phyloP scores from a whole-genome alignment of 768 basidiomycete species.

The Lactifluus pinguis region DNA sequence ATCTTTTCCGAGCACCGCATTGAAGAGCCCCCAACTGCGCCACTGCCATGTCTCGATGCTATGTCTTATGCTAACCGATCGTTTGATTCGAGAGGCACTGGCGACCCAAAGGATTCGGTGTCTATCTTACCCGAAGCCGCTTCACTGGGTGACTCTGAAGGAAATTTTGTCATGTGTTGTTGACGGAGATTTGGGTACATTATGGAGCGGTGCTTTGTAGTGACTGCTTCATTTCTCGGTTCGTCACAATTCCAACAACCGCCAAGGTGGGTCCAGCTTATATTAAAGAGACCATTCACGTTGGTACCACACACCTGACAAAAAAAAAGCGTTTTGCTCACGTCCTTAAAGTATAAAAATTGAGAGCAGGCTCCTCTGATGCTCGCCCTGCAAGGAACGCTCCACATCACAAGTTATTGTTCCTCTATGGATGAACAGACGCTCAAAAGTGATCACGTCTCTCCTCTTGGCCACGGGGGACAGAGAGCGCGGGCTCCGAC shows the following conservation, averaged over 20 bases:
- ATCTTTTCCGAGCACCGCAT: constrained; percentile 8
- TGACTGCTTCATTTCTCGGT: not conserved
- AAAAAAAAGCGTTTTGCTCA: not conserved
- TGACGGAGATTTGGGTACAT: constrained; percentile 2
- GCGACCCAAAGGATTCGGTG: not conserved
- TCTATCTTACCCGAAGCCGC: constrained; percentile 9
- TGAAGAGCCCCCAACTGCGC: constrained; percentile 2
- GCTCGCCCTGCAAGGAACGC: constrained; percentile 4
- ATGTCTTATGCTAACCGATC: constrained; percentile 9
- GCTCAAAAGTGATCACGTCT: not conserved
- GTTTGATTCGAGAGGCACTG: not conserved
- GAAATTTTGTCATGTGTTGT: not conserved
- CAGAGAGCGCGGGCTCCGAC: constrained; percentile 6
- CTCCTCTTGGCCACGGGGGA: constrained; percentile 1
- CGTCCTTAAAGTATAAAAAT: constrained; percentile 4
- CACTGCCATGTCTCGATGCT: not conserved
- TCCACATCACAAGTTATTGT: constrained; percentile 2
- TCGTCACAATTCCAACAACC: not conserved
- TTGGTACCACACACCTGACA: not conserved
- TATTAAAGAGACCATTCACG: constrained; percentile 8
- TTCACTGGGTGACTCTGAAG: not conserved
- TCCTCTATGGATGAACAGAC: constrained; percentile 15
- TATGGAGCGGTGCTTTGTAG: constrained; percentile 4
- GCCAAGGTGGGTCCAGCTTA: not conserved
- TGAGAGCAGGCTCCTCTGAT: not conserved